These are phyloP conservation scores for Aspergillus tanneri DNA, from an alignment of 2,329 filamentous ascomycete species.

Conservation along the genomic window DNA sequence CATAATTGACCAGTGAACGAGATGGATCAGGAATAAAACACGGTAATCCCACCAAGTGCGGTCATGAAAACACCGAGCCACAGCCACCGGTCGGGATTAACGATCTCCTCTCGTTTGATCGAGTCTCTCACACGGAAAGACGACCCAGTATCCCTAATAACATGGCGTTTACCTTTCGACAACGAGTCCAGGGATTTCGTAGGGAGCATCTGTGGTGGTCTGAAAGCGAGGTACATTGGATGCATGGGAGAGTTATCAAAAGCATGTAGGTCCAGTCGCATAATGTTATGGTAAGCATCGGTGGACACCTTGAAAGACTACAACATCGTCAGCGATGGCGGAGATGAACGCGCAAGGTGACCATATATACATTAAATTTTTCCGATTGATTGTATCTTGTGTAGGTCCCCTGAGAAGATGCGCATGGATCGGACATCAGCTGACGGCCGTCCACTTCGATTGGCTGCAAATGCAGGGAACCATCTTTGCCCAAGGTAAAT, in stretches of 20 bases:
- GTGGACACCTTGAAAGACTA: slow-evolving; percentile 47
- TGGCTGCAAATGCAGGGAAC: slow-evolving; percentile 59
- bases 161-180: slow-evolving; percentile 39
- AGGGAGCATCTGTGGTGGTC: slow-evolving; percentile 67
- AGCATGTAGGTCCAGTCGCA: slow-evolving; percentile 63
- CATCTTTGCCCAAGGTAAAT: slow-evolving; percentile 57
- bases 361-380: slow-evolving; percentile 54
- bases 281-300: slow-evolving; percentile 62
- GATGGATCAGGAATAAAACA: slow-evolving; percentile 33
- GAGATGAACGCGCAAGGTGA: neutral
- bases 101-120: slow-evolving; percentile 32
- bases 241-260: slow-evolving; percentile 65
- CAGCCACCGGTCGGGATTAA: slow-evolving; percentile 47
- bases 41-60: slow-evolving; percentile 42
- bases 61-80: slow-evolving; percentile 51
- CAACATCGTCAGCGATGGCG: slow-evolving; percentile 8
- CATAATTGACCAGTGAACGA: neutral
- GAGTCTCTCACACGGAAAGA: slow-evolving; percentile 29
- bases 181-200: slow-evolving; percentile 64
- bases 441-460: slow-evolving; percentile 67
- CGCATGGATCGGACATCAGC: slow-evolving; percentile 64
- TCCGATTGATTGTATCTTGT: slow-evolving; percentile 67
- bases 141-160: slow-evolving; percentile 16
- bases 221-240: slow-evolving; percentile 65
- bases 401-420: slow-evolving; percentile 55